phyloP scores from a whole-genome alignment of 163 green algal genomes.

The Chlamydomonas reinhardtii region DNA sequence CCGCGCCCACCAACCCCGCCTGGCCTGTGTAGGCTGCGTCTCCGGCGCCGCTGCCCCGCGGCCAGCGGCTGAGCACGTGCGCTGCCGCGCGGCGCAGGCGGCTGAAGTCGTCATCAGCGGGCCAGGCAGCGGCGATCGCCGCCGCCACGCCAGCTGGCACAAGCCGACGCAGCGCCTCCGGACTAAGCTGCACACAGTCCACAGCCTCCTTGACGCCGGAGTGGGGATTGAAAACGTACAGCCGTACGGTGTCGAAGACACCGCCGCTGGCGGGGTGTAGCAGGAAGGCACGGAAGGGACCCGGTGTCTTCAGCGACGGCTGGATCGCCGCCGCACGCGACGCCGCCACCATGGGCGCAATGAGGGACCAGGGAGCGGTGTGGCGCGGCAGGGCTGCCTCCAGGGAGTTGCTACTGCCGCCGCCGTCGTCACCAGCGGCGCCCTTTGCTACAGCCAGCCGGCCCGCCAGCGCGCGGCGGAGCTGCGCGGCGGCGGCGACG shows the following conservation, averaged over 20 bases:
- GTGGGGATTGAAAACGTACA: not conserved
- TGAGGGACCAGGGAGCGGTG: not conserved
- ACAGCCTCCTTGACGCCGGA: not conserved
- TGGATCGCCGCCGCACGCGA: not conserved
- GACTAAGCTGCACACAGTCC: slow-evolving; percentile 8
- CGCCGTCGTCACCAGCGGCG: not conserved
- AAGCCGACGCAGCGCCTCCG: not conserved
- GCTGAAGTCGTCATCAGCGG: not conserved
- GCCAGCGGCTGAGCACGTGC: not conserved
- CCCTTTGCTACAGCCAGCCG: not conserved
- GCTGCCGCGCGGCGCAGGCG: slow-evolving; percentile 12
- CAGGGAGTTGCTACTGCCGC: too few relatives aligned
- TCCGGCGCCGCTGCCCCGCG: too few relatives aligned
- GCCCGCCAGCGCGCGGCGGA: not conserved
- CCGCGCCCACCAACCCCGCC: not conserved
- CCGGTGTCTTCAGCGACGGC: not conserved
- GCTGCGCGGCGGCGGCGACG: not conserved
- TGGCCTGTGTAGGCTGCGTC: not conserved
- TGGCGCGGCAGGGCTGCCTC: not conserved
- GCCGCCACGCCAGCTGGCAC: not conserved
- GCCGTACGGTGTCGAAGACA: not conserved
- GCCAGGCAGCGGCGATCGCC: slow-evolving; percentile 13
- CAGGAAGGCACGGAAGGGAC: not conserved
- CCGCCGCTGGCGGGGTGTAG: slow-evolving; percentile 6
- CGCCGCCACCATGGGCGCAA: not conserved